A percentile compares a stretch with the other conserved stretches of the same genome.
phyloP scores from a whole-genome alignment of 164 flowering plant genomes.

The Buxus sempervirens region DNA sequence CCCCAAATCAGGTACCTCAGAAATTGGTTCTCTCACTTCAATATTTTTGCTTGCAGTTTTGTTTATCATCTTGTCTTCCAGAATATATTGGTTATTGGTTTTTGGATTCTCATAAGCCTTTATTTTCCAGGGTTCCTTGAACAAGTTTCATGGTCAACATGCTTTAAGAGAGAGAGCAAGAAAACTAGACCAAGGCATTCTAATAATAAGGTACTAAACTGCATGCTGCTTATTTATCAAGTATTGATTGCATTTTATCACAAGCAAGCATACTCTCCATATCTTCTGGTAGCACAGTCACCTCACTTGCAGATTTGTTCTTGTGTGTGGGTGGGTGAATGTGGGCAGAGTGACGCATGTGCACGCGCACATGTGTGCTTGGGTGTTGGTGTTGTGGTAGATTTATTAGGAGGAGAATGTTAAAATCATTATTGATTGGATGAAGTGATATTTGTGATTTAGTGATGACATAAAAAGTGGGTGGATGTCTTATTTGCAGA shows the following conservation, averaged over 20 bases:
- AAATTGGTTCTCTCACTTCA: background rate
- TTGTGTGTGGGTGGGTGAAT: too few relatives aligned
- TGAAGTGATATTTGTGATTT: too few relatives aligned
- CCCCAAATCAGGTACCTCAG: slow-evolving; percentile 65
- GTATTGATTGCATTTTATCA: background rate
- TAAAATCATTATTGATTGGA: too few relatives aligned
- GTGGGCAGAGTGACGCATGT: too few relatives aligned
- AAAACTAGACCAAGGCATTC: slow-evolving; percentile 90
- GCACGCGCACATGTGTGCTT: too few relatives aligned
- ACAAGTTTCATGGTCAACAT: slow-evolving; percentile 98
- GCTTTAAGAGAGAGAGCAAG: slow-evolving; percentile 96
- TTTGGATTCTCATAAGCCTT: slow-evolving; percentile 11
- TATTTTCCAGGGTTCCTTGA: slow-evolving; percentile 67
- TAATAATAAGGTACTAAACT: slow-evolving; percentile 79
- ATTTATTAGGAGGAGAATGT: too few relatives aligned
- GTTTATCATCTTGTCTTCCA: background rate
- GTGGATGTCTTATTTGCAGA: background rate
- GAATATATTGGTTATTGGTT: background rate
- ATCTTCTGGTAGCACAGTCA: too few relatives aligned
- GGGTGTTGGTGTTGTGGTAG: too few relatives aligned
- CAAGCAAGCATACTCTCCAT: too few relatives aligned
- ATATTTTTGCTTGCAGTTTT: background rate
- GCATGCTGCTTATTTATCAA: background rate
- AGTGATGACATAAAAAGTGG: too few relatives aligned
- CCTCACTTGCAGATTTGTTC: too few relatives aligned